A percentile compares a stretch with the other conserved stretches of the same genome.
phyloP scores from a whole-genome alignment of 306 rosid species.

The Pyrus bretschneideri region DNA sequence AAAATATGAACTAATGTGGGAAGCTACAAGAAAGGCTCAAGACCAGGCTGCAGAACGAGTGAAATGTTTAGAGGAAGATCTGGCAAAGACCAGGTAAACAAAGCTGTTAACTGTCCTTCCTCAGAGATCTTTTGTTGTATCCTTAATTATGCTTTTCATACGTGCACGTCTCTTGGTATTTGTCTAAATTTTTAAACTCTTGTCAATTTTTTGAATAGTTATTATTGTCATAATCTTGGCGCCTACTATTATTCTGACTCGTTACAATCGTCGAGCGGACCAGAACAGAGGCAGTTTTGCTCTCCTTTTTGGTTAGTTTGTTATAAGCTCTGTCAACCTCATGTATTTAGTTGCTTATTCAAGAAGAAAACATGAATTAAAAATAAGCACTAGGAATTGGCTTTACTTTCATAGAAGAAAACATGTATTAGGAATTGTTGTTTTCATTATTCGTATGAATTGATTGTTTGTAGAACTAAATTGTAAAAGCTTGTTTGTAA shows the following conservation, averaged over 20 bases:
- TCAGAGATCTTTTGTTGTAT: neutral
- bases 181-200: neutral
- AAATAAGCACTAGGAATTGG: too few relatives aligned
- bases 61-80: constrained; percentile 74
- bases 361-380: neutral
- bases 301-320: neutral
- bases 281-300: neutral
- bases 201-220: neutral
- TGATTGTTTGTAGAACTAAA: too few relatives aligned
- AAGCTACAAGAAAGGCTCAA: constrained; percentile 47
- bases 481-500: too few relatives aligned
- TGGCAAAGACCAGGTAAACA: constrained; percentile 62
- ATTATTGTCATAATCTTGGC: neutral
- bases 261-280: neutral
- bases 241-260: neutral
- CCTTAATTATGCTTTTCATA: neutral
- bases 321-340: neutral
- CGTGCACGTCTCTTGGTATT: neutral
- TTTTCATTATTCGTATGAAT: too few relatives aligned
- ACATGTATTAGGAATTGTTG: too few relatives aligned
- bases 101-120: neutral
- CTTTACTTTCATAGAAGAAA: too few relatives aligned
- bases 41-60: constrained; percentile 61
- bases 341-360: neutral
- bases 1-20: constrained; percentile 37